phyloP scores from a whole-genome alignment of 192 early-diverging fungal species.

The Dispira simplex region DNA sequence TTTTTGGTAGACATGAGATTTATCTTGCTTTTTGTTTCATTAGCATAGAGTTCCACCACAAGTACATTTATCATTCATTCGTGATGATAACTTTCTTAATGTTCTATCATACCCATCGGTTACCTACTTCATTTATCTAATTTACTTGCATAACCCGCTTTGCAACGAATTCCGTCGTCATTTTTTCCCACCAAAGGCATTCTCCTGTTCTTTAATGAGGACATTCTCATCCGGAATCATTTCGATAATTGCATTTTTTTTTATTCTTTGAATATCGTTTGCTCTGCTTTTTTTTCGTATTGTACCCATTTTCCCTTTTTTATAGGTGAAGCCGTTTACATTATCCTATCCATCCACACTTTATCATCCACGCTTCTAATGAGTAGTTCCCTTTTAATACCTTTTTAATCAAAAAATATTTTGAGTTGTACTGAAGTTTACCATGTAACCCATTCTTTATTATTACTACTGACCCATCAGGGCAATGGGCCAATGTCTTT shows the following conservation, averaged over 20 bases:
- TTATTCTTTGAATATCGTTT: not conserved
- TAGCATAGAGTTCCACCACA: too few relatives aligned
- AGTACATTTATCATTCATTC: too few relatives aligned
- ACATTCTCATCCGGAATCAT: not conserved
- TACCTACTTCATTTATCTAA: too few relatives aligned
- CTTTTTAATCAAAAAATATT: not conserved
- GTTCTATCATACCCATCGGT: too few relatives aligned
- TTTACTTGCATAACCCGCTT: too few relatives aligned
- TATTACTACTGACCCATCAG: not conserved
- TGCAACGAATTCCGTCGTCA: too few relatives aligned
- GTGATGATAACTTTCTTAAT: too few relatives aligned
- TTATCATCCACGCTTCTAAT: not conserved
- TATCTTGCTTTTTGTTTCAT: too few relatives aligned
- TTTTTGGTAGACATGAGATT: too few relatives aligned
- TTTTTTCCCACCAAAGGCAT: not conserved
- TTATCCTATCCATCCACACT: not conserved
- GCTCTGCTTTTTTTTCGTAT: not conserved
- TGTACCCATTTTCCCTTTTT: not conserved
- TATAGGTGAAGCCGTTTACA: not conserved
- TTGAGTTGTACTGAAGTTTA: not conserved
- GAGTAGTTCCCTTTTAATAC: not conserved
- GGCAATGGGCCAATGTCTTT: not conserved
- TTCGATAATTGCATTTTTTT: not conserved
- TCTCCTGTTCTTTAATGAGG: not conserved
- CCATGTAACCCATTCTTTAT: not conserved